Conservation (phyloP, 257 asterid genomes). For the Solanum phureja region DNA sequence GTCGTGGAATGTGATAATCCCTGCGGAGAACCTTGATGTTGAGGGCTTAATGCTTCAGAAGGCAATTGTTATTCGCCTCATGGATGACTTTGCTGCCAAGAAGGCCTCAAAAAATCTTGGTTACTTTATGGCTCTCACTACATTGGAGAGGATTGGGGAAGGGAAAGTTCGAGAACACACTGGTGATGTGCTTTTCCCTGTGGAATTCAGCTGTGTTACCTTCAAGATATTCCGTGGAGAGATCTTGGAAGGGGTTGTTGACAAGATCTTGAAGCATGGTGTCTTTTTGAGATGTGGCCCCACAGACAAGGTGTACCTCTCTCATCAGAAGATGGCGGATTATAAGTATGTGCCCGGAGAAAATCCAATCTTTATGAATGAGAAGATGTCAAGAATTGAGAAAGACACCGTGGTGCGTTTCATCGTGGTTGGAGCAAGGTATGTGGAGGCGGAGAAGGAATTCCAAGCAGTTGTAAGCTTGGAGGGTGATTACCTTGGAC, state of each 20-base stretch:
- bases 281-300: constrained; percentile 67
- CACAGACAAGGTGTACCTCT: constrained; percentile 39
- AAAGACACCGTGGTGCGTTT: constrained; percentile 38
- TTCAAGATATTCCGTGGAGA: constrained; percentile 12
- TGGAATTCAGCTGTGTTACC: not conserved
- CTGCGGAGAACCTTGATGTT: constrained; percentile 23
- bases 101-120: not conserved
- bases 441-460: constrained; percentile 56
- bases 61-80: not conserved
- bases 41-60: not conserved
- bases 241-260: constrained; percentile 53
- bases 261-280: constrained; percentile 56
- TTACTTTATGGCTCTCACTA: not conserved
- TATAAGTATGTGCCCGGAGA: not conserved
- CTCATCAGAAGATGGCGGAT: not conserved
- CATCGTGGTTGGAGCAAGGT: constrained; percentile 52
- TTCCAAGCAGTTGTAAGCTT: not conserved
- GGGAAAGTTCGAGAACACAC: not conserved
- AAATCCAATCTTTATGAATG: constrained; percentile 29
- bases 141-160: not conserved
- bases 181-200: not conserved
- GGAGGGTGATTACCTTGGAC: no score
- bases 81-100: not conserved
- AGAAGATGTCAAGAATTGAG: constrained; percentile 30
- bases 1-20: constrained; percentile 56